Evolutionary conservation across 164 flowering plant species (phyloP), one percentile per base, ranked within the genome.

Genomic region (Vitis amurensis): DNA sequence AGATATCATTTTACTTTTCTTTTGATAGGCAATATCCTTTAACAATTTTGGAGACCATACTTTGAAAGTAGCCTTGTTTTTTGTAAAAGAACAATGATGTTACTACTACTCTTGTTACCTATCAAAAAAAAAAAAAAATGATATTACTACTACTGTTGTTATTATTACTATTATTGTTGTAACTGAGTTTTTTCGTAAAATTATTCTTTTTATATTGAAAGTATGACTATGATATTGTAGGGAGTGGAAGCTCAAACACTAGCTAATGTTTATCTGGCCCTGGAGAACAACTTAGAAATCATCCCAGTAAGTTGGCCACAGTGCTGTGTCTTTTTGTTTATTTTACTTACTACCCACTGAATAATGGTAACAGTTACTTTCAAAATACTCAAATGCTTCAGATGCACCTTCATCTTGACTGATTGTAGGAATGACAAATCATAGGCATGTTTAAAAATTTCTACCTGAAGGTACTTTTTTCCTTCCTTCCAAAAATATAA

Each of bases 161-260:
- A 2, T 11, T 2, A 2, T 63, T 47, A 9, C 12, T 52, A 31
- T 15, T 49, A n/a, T n/a, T 64, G 5, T 8, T 57, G n/a, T 50
- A 30, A 11, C 0, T 8, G 50, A 2, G 4, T 11, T 1, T 44
- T 62, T 5, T 14, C 11, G 1, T 1, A 44, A 1, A 27, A 29
- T 8, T 11, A 2, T 49, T 7, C 37, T 59, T 44, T 9, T 15
- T 8, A 9, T 13, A 17, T 48, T 61, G 13, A 47, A 23, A 30
- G 47, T 11, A 5, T 72, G 27, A 47, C 16, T 19, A 51, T 49
- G 73, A 11, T 83, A 68, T 73, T 77, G 63, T 72, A 94, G 98
- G 99, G 99, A 61, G 99, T 94, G 74, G 97, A 94, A 85, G 99
- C 99, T 55, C 99, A 94, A 71, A 94, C 99, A 27, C 71, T 94